Conservation (phyloP, 2,329 filamentous ascomycete genomes). For the Cordyceps farinosa region DNA sequence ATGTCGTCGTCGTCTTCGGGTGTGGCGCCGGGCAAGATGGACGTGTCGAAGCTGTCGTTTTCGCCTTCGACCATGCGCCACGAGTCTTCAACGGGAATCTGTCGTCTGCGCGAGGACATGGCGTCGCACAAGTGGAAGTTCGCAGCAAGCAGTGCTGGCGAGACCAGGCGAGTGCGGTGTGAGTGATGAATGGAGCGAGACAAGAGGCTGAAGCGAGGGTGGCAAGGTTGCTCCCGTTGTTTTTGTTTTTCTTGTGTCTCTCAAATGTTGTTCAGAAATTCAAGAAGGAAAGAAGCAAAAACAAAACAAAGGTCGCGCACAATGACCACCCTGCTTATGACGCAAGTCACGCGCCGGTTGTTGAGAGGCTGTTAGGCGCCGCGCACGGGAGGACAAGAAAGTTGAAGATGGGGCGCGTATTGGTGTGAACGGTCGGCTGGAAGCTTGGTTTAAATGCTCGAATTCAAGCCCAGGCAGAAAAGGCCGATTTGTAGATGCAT, state of each 20-base stretch:
- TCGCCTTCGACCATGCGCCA: conserved; percentile 61
- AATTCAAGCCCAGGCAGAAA: background rate
- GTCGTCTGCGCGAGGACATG: conserved; percentile 22
- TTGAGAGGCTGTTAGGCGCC: background rate
- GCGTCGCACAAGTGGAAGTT: background rate
- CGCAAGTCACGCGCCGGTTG: background rate
- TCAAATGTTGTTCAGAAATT: background rate
- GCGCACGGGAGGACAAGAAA: background rate
- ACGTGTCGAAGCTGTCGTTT: conserved; percentile 58
- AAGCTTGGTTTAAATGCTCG: background rate
- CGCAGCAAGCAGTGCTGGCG: background rate
- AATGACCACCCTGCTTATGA: conserved; percentile 7
- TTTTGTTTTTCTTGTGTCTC: background rate
- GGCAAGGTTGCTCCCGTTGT: background rate
- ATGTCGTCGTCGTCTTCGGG: conserved; percentile 37
- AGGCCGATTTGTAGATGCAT: background rate
- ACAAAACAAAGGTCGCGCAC: background rate
- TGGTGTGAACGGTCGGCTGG: background rate
- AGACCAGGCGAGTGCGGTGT: background rate
- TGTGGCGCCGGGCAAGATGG: conserved; percentile 44
- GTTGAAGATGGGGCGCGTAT: conserved; percentile 3
- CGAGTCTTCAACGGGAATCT: conserved; percentile 46
- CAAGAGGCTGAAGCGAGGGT: background rate
- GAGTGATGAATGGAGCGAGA: background rate
- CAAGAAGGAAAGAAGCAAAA: background rate